Percentiles rank a stretch among this genome's conserved stretches.
phyloP scores from a whole-genome alignment of 1,284 basidiomycete genomes.

The Mycena sp. region DNA sequence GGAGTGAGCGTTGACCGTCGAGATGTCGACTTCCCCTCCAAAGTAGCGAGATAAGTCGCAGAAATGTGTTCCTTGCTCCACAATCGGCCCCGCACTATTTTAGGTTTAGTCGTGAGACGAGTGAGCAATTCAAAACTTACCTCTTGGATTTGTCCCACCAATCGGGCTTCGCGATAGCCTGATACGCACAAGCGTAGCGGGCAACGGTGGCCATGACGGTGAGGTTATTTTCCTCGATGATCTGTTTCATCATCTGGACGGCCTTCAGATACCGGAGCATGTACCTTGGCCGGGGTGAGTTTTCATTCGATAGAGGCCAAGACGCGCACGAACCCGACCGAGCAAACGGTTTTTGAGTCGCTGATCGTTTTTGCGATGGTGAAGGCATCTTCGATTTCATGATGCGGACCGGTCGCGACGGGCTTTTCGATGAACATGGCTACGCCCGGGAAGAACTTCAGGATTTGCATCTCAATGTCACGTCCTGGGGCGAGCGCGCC shows the following conservation, averaged over 20 bases:
- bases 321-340: constrained; percentile 81
- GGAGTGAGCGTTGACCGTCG: constrained; percentile 85
- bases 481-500: constrained; percentile 81
- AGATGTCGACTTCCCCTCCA: constrained; percentile 94
- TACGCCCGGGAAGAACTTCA: constrained; percentile 90
- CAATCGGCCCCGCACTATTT: constrained; percentile 84
- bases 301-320: constrained; percentile 5
- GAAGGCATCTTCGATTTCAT: constrained; percentile 75
- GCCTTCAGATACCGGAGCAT: constrained; percentile 96
- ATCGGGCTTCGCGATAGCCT: constrained; percentile 88
- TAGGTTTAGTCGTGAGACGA: constrained; percentile 3
- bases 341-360: constrained; percentile 82
- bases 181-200: constrained; percentile 95
- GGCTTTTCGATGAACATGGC: constrained; percentile 98
- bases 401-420: constrained; percentile 83
- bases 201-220: constrained; percentile 98
- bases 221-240: constrained; percentile 94
- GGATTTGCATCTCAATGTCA: constrained; percentile 91
- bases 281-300: constrained; percentile 56
- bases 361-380: constrained; percentile 74
- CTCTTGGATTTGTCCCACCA: constrained; percentile 99
- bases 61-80: constrained; percentile 97
- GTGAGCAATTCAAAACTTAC: constrained; percentile 43
- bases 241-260: constrained; percentile 98
- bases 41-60: constrained; percentile 96